Evolutionary conservation across 805 yeast species (phyloP), one percentile per base, ranked within the genome.

Genomic region (Yarrowia porcina): DNA sequence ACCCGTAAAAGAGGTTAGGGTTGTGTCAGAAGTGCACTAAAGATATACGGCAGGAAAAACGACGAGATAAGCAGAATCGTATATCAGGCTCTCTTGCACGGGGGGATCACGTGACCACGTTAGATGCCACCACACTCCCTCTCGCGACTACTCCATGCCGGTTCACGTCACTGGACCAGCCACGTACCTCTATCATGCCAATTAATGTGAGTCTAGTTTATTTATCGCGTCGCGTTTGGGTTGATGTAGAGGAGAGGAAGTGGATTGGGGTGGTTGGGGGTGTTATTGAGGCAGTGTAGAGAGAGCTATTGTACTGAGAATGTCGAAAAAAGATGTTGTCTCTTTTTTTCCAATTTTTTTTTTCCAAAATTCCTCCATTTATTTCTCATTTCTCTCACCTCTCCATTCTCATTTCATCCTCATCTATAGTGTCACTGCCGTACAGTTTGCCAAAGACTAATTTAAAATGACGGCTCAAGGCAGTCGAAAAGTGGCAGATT

Each of bases 81-180:
- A n/a, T n/a, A n/a, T n/a, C n/a, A n/a, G n/a, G n/a, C n/a, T n/a
- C n/a, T n/a, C n/a, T n/a, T n/a, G n/a, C n/a, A n/a, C n/a, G n/a
- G n/a, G n/a, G n/a, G n/a, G n/a, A n/a, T n/a, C 49, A 42, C 49
- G 49, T 44, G 49, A 44, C 49, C 20, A 25, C 45, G 45, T 41
- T 41, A 41, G 21, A 15, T 41, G 45, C 21, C 45, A 41, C 12
- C 6, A n/a, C 17, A 2, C 13, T 21, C 11, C 9, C 11, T 20
- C 12, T 42, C 25, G 7, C 50, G 49, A n/a, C n/a, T n/a, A n/a
- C n/a, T n/a, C n/a, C n/a, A n/a, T 49, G 56, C 20, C 39, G 30
- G 36, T 27, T 49, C 39, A 21, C 39, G 38, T 49, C 52, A 45
- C 52, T 45, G 52, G 36, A 30, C 56, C 56, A 49, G 56, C 56